Conservation (phyloP, 2,329 filamentous ascomycete genomes). For the Clonostachys sp. region DNA sequence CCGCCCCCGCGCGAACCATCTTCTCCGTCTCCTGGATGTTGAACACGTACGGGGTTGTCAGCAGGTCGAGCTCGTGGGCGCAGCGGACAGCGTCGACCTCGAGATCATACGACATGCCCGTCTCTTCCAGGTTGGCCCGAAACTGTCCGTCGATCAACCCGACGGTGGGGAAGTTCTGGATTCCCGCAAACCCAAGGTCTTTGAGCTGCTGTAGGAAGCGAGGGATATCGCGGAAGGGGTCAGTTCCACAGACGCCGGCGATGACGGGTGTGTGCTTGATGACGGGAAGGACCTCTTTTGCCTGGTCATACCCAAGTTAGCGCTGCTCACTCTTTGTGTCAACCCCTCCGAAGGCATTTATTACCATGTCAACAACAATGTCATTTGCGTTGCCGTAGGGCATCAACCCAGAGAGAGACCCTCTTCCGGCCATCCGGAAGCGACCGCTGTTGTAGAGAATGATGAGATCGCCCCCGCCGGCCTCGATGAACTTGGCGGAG, state of each 20-base stretch:
- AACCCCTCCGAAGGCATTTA: too few species aligned
- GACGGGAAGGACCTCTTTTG: conserved; percentile 61
- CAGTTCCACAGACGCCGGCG: conserved; percentile 67
- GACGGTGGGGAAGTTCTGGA: conserved; percentile 73
- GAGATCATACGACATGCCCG: conserved; percentile 62
- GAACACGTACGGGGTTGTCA: conserved; percentile 71
- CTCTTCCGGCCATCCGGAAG: conserved; percentile 68
- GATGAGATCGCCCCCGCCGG: conserved; percentile 64
- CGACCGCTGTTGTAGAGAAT: conserved; percentile 70
- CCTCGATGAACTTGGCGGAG: conserved; percentile 66
- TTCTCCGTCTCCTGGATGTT: conserved; percentile 52
- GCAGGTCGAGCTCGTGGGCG: conserved; percentile 54
- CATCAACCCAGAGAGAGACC: conserved; percentile 66
- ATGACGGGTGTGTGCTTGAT: conserved; percentile 61
- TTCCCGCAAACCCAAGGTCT: conserved; percentile 60
- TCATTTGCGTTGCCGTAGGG: conserved; percentile 69
- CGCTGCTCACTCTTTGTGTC: too few species aligned
- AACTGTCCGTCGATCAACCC: conserved; percentile 67
- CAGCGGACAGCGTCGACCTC: conserved; percentile 63
- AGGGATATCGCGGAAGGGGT: conserved; percentile 61
- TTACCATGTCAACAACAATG: conserved; percentile 60
- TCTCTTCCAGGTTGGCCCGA: conserved; percentile 64
- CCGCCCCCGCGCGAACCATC: conserved; percentile 62
- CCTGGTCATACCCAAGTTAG: conserved; percentile 11
- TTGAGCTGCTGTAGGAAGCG: conserved; percentile 56